These are phyloP conservation scores for Corynespora cassiicola DNA, from an alignment of 2,329 filamentous ascomycete species.

Conservation along the genomic window DNA sequence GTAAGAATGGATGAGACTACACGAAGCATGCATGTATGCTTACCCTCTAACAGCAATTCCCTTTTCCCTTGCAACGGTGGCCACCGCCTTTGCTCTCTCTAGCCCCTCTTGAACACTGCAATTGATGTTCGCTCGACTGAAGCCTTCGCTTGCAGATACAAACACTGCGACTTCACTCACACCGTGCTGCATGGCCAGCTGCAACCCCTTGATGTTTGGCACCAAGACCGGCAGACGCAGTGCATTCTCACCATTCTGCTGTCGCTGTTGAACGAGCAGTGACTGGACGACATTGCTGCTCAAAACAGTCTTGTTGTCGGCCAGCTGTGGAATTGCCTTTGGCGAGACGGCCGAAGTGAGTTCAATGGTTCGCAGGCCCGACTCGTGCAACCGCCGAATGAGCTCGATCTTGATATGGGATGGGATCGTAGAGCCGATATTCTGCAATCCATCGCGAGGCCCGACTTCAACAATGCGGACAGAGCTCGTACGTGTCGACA, in stretches of 20 bases:
- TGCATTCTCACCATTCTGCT: too few species aligned
- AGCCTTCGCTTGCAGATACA: constrained; percentile 50
- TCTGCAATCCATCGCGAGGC: constrained; percentile 61
- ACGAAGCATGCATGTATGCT: too few species aligned
- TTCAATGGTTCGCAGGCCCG: constrained; percentile 59
- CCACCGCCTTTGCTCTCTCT: constrained; percentile 39
- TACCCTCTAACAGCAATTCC: constrained; percentile 41
- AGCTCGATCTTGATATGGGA: constrained; percentile 58
- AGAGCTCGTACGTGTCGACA: background rate
- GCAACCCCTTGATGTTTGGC: constrained; percentile 52
- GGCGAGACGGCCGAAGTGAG: constrained; percentile 61
- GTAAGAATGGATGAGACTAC: too few species aligned
- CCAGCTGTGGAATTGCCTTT: constrained; percentile 61
- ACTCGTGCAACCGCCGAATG: constrained; percentile 54
- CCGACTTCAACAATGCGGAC: constrained; percentile 62
- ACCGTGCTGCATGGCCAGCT: constrained; percentile 61
- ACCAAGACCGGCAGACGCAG: constrained; percentile 47
- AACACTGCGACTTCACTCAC: constrained; percentile 51
- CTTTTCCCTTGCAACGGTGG: constrained; percentile 26
- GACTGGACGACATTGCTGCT: constrained; percentile 7
- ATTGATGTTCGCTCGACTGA: constrained; percentile 52
- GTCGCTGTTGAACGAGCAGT: background rate
- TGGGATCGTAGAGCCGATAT: constrained; percentile 58
- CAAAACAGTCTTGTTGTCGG: constrained; percentile 25
- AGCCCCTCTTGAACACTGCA: constrained; percentile 49